Conservation (phyloP, 371 early-diverging fungal species). For the Syncephalastrum monosporum region DNA sequence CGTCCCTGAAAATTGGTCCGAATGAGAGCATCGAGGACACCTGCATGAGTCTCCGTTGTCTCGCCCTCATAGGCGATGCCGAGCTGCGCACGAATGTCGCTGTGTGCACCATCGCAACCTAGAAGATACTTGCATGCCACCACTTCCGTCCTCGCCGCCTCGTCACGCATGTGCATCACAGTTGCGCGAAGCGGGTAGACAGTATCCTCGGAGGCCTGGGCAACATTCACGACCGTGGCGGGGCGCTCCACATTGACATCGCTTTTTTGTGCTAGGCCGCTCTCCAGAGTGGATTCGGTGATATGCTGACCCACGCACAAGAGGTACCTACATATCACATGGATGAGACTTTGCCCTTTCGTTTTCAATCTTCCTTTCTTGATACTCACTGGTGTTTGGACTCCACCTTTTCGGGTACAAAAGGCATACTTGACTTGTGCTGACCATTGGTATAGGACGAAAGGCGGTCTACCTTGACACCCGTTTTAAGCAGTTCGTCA, state of each 20-base stretch:
- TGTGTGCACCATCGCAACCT: conserved; percentile 49
- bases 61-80: conserved; percentile 37
- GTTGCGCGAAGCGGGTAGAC: conserved; percentile 33
- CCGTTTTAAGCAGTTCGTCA: conserved; percentile 34
- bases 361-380: neutral
- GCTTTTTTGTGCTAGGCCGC: conserved; percentile 17
- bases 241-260: conserved; percentile 47
- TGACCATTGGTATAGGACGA: conserved; percentile 36
- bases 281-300: conserved; percentile 41
- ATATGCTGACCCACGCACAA: conserved; percentile 50
- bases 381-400: conserved; percentile 43
- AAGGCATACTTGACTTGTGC: conserved; percentile 33
- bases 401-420: conserved; percentile 43
- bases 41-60: conserved; percentile 44
- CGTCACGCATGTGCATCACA: conserved; percentile 36
- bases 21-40: conserved; percentile 46
- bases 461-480: conserved; percentile 43
- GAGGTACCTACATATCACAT: conserved; percentile 24
- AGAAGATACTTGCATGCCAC: conserved; percentile 44
- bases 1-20: conserved; percentile 38
- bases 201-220: conserved; percentile 6
- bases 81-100: conserved; percentile 36
- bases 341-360: neutral
- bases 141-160: conserved; percentile 23
- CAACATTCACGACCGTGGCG: conserved; percentile 29